A percentile compares a stretch with the other conserved stretches of the same genome.
phyloP scores from a whole-genome alignment of 148 eudicot genomes.

The Euryodendron excelsum region DNA sequence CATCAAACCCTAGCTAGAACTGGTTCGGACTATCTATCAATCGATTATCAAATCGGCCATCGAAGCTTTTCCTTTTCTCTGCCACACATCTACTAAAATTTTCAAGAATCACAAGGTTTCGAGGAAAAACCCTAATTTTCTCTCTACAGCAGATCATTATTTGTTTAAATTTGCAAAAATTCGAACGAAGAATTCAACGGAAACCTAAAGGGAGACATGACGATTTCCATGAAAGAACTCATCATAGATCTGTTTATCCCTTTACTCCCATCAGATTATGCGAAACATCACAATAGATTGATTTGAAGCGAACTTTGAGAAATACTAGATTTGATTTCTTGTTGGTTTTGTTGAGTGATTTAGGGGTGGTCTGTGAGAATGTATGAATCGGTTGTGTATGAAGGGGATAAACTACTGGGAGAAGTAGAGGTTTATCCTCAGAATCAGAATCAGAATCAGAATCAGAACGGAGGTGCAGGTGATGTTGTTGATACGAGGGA shows the following conservation, averaged over 20 bases:
- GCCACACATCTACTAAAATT: slow-evolving; percentile 12
- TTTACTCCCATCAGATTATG: neutral
- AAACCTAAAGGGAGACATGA: slow-evolving; percentile 15
- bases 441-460: slow-evolving; percentile 31
- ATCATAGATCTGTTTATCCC: slow-evolving; percentile 5
- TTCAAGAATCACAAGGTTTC: slow-evolving; percentile 7
- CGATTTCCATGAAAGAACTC: slow-evolving; percentile 12
- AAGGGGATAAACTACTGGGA: slow-evolving; percentile 75
- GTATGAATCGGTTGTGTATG: slow-evolving; percentile 58
- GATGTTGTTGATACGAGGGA: no score
- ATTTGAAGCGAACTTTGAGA: slow-evolving; percentile 14
- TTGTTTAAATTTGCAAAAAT: slow-evolving; percentile 9
- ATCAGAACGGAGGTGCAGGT: no score
- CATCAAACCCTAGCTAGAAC: slow-evolving; percentile 19
- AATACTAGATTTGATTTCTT: slow-evolving; percentile 14
- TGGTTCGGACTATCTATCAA: neutral
- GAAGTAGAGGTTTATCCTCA: slow-evolving; percentile 69
- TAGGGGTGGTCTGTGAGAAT: slow-evolving; percentile 15
- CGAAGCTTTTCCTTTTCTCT: neutral
- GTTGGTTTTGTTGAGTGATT: neutral
- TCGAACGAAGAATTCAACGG: slow-evolving; percentile 16
- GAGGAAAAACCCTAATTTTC: slow-evolving; percentile 12
- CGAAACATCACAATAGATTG: slow-evolving; percentile 8
- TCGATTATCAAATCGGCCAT: neutral
- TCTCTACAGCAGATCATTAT: neutral